phyloP scores from a whole-genome alignment of 768 basidiomycete species.

The Leccinum fibrillosum region DNA sequence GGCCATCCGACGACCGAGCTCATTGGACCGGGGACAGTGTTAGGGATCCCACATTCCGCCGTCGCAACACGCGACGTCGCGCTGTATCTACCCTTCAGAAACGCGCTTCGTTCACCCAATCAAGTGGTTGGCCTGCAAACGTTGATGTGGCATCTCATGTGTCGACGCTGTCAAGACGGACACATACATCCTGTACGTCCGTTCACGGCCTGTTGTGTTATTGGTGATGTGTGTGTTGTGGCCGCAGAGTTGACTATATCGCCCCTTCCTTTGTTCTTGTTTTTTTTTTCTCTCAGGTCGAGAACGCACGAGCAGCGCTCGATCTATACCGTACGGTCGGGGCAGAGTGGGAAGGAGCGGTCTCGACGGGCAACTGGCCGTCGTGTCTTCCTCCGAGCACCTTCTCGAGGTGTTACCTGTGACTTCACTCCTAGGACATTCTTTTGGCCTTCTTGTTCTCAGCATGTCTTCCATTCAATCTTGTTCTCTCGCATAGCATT shows the following conservation, averaged over 20 bases:
- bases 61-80: constrained; percentile 78
- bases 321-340: constrained; percentile 56
- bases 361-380: constrained; percentile 68
- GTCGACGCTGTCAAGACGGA: constrained; percentile 70
- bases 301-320: constrained; percentile 65
- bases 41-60: constrained; percentile 78
- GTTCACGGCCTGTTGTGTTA: background rate
- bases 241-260: constrained; percentile 3
- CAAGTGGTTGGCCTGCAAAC: constrained; percentile 74
- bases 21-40: constrained; percentile 42
- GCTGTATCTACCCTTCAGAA: constrained; percentile 76
- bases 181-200: constrained; percentile 66
- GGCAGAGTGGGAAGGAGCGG: constrained; percentile 62
- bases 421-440: constrained; percentile 9
- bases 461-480: background rate
- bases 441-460: constrained; percentile 15
- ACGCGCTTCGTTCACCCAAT: constrained; percentile 61
- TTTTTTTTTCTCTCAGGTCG: constrained; percentile 45
- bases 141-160: constrained; percentile 80
- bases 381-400: constrained; percentile 71
- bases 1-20: constrained; percentile 5
- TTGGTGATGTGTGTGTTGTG: background rate
- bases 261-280: background rate
- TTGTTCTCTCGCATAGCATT: constrained; percentile 6
- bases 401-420: constrained; percentile 78